Base-by-base conservation (phyloP, 768 basidiomycete species). In the Strobilomyces dryophilus region DNA sequence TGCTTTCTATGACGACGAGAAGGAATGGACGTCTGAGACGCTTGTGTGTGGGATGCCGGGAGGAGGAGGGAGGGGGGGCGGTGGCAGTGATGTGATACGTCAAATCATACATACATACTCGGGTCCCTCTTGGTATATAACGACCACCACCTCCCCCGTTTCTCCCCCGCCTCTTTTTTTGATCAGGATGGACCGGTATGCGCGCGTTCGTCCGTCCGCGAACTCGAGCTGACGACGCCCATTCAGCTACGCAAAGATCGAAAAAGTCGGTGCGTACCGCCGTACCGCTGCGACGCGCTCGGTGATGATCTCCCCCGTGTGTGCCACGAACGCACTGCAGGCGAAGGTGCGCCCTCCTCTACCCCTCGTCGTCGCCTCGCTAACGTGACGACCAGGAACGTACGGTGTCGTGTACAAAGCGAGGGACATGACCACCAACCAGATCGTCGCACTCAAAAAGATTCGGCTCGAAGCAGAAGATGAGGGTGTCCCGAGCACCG, bases 331-430 rank as follows among this genome's bases (percentile, higher is more conserved):
- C 51, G 43, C 37, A 45, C 36, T 62, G 52, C 63, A 78, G 77
- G 77, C 65, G 77, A 78, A 71, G 77, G 77, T 74, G 58, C 18
- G 60, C 21, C 12, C 29, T 24, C 36, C 17, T 17, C 14, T 17
- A 20, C 24, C 20, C n/a, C 32, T 26, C 24, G 11, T 18, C n/a
- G 34, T 18, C n/a, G 4, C 17, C 45, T 20, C 43, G 4, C 41
- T 64, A 40, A 54, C 49, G 56, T 43, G 26, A 40, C 47, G 26
- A 39, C 47, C 66, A 98, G 95, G 95, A 61, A 98, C 95, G 24
- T 98, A 98, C 61, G 95, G 95, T 52, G 95, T 98, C 48, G 95
- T 98, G 20, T 98, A 98, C 80, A 97, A 98, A 72, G 95, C 95
- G 37, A 82, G 84, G 60, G 95, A 98, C 68, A 73, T 83, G 57